These are phyloP conservation scores for Linaria vulgaris DNA, from an alignment of 257 asterid genomes.

Conservation along the genomic window DNA sequence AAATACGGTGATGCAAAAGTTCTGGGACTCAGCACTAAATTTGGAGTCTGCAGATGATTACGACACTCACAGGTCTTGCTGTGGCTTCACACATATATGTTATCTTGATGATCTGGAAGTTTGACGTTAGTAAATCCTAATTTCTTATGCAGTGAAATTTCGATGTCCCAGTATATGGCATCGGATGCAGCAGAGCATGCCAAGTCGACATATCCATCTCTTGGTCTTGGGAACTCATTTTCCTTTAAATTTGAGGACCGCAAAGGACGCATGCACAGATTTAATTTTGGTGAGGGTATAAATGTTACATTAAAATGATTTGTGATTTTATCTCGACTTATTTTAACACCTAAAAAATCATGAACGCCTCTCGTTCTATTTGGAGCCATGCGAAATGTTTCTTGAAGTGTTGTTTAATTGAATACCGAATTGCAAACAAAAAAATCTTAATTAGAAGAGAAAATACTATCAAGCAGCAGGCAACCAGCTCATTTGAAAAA, in stretches of 20 bases:
- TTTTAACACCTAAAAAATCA: not conserved
- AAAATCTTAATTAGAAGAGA: not conserved
- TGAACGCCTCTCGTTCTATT: not conserved
- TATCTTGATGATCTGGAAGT: slow-evolving; percentile 10
- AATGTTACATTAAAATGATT: not conserved
- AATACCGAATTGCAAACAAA: not conserved
- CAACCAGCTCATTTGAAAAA: not conserved
- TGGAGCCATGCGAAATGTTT: slow-evolving; percentile 5
- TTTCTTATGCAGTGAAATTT: slow-evolving; percentile 69
- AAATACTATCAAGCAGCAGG: not conserved
- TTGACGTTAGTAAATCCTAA: slow-evolving; percentile 20
- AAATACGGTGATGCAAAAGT: slow-evolving; percentile 86
- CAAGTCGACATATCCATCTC: slow-evolving; percentile 67
- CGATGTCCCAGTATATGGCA: slow-evolving; percentile 60
- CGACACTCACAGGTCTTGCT: slow-evolving; percentile 69
- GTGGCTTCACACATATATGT: slow-evolving; percentile 13
- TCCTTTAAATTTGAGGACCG: slow-evolving; percentile 78
- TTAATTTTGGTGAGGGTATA: slow-evolving; percentile 67
- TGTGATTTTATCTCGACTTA: not conserved
- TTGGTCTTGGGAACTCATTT: slow-evolving; percentile 75
- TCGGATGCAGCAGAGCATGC: slow-evolving; percentile 61
- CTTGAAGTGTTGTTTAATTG: not conserved
- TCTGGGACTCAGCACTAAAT: slow-evolving; percentile 95
- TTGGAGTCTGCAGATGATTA: slow-evolving; percentile 81
- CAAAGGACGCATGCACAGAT: slow-evolving; percentile 74